These are phyloP conservation scores for Wickerhamomyces hampshirensis DNA, from an alignment of 805 yeast genomes.

Conservation along the genomic window DNA sequence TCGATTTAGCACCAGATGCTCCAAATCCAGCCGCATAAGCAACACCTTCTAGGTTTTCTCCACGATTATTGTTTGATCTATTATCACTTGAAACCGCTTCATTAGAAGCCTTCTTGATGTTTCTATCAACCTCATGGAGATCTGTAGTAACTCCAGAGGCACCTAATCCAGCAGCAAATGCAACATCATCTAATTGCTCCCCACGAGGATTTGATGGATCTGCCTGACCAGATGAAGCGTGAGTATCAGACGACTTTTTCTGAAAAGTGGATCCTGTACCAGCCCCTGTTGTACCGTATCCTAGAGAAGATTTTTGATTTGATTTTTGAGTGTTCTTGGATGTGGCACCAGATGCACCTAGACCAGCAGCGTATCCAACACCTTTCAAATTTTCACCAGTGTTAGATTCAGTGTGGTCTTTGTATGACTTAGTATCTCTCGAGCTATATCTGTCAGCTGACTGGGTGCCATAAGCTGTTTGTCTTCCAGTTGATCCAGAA, in stretches of 20 bases:
- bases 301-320: too few species aligned
- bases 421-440: not conserved
- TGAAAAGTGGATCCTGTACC: constrained; percentile 1
- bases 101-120: too few species aligned
- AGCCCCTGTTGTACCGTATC: not conserved
- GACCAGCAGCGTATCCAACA: constrained; percentile 10
- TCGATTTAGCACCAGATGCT: constrained; percentile 12
- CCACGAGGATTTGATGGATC: too few species aligned
- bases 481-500: constrained; percentile 3
- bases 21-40: constrained; percentile 10
- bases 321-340: not conserved
- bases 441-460: not conserved
- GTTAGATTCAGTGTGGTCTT: constrained; percentile 1
- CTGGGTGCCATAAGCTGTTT: constrained; percentile 1
- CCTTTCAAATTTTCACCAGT: constrained; percentile 6
- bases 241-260: not conserved
- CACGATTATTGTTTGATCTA: too few species aligned
- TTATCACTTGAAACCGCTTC: not conserved
- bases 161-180: constrained; percentile 7
- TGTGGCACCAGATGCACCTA: constrained; percentile 10
- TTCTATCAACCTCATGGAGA: not conserved
- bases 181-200: constrained; percentile 2
- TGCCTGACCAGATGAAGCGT: constrained; percentile 2
- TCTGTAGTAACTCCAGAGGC: constrained; percentile 9
- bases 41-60: constrained; percentile 8